Conservation (phyloP, 192 early-diverging fungal genomes). For the Oehlia diaphana region DNA sequence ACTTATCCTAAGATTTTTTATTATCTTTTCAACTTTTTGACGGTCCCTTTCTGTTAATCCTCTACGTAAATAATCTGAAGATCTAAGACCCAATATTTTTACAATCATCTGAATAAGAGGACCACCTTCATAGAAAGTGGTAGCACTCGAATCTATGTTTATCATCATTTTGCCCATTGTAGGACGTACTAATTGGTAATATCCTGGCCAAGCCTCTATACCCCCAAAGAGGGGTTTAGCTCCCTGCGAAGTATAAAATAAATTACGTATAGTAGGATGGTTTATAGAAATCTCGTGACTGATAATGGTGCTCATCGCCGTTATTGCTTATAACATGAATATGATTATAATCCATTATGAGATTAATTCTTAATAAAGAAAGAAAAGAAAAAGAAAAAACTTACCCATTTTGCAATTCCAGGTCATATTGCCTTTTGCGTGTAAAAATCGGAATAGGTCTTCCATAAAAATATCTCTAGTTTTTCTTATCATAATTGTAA, state of each 20-base stretch:
- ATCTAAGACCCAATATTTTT: conserved; percentile 60
- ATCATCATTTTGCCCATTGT: conserved; percentile 55
- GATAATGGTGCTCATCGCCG: conserved; percentile 46
- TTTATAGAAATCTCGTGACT: conserved; percentile 68
- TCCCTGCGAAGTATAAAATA: conserved; percentile 81
- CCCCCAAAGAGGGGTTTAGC: conserved; percentile 57
- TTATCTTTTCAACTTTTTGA: conserved; percentile 41
- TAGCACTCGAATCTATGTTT: conserved; percentile 70
- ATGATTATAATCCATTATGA: neutral
- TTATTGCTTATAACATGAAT: conserved; percentile 43
- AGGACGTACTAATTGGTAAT: conserved; percentile 80
- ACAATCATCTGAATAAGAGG: conserved; percentile 72
- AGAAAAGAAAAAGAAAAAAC: neutral
- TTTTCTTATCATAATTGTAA: conserved; percentile 53
- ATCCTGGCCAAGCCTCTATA: conserved; percentile 91
- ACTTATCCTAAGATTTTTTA: too few species aligned
- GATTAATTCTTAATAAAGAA: neutral
- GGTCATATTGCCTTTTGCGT: conserved; percentile 39
- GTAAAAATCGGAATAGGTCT: conserved; percentile 54
- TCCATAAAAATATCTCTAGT: conserved; percentile 66
- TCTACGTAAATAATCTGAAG: conserved; percentile 45
- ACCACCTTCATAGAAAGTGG: conserved; percentile 63
- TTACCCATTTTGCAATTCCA: conserved; percentile 39
- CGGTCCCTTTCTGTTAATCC: conserved; percentile 43
- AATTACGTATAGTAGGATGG: conserved; percentile 79